Base-by-base conservation (phyloP, 164 flowering plant genomes). In the Protea cynaroides region DNA sequence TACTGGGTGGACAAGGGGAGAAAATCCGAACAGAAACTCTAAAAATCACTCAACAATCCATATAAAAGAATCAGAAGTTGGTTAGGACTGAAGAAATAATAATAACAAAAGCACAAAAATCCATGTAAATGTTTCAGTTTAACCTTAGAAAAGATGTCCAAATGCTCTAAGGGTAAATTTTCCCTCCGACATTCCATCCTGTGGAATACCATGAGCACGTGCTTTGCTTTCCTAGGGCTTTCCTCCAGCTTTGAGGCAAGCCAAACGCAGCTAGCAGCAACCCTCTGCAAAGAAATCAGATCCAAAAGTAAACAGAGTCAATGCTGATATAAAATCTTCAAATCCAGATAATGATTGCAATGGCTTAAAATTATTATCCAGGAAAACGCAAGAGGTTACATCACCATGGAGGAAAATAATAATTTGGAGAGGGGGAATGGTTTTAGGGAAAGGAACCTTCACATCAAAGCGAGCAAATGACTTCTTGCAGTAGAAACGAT, bases 221-320 rank as follows among this genome's bases (percentile, higher is more conserved):
- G 96, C 65, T 85, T 89, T 21, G 89, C 95, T 77, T 83, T 89
- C 63, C 88, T 80, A 18, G 92, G 96, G 72, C 81, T 85, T 75
- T 94, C 99, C 74, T 94, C 99, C 56, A 94, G 78, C 61, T 94
- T 94, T 58, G 96, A 89, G 12, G 97, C 99, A 67, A 94, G 92
- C 99, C 96, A 94, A 61, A 94, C 85, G 75, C 94, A 89, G 66
- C 96, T 88, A 10, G 99, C 96, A 67, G 97, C 94, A 64, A 92
- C 94, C 71, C 89, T 92, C 99, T 93, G 74, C 74, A 78, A 70
- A 17, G 54, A 10, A 67, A 65, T 25, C 23, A 38, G 18, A 43
- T 38, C 13, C 17, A 38, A 50, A 55, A 10, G 49, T 44, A 44
- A 44, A 29, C 34, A 29, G 34, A 29, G 34, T 29, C 34, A 29